A percentile compares a stretch with the other conserved stretches of the same genome.
phyloP scores from a whole-genome alignment of 768 basidiomycete genomes.

The Agaricus sinodeliciosus region DNA sequence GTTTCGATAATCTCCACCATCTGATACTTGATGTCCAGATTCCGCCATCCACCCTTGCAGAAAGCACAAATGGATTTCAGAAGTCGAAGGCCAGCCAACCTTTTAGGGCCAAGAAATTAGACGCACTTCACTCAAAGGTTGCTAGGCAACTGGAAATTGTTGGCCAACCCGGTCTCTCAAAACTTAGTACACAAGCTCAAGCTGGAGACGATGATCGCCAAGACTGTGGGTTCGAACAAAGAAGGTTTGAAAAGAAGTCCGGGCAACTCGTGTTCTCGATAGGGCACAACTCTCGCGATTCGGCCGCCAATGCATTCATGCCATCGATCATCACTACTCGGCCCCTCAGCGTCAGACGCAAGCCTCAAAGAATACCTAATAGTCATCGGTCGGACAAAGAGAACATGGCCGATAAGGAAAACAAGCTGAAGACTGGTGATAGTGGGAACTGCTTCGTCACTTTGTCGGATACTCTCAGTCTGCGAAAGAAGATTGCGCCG shows the following conservation, averaged over 20 bases:
- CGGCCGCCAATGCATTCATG: neutral
- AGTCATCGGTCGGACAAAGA: conserved; percentile 17
- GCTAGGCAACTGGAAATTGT: neutral
- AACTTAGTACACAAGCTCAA: neutral
- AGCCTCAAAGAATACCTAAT: conserved; percentile 17
- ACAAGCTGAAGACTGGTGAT: conserved; percentile 17
- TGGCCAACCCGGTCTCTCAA: neutral
- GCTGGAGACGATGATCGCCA: neutral
- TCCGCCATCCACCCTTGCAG: conserved; percentile 21
- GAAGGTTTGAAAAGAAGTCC: neutral
- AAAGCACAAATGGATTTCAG: conserved; percentile 13
- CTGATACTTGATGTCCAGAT: conserved; percentile 8
- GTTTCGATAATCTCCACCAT: conserved; percentile 17
- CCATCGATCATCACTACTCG: conserved; percentile 14
- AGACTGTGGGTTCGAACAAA: neutral
- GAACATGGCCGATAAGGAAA: conserved; percentile 50
- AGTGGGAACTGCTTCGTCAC: conserved; percentile 5
- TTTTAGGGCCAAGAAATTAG: conserved; percentile 35
- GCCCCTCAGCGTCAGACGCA: conserved; percentile 40
- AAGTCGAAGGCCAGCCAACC: conserved; percentile 18
- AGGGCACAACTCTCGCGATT: neutral
- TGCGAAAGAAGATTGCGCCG: conserved; percentile 2
- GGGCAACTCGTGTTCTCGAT: conserved; percentile 8
- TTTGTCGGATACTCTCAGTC: neutral
- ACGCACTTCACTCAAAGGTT: neutral